Evolutionary conservation across 177 flowering plant species (phyloP).

Genomic region (Telopea speciosissima): DNA sequence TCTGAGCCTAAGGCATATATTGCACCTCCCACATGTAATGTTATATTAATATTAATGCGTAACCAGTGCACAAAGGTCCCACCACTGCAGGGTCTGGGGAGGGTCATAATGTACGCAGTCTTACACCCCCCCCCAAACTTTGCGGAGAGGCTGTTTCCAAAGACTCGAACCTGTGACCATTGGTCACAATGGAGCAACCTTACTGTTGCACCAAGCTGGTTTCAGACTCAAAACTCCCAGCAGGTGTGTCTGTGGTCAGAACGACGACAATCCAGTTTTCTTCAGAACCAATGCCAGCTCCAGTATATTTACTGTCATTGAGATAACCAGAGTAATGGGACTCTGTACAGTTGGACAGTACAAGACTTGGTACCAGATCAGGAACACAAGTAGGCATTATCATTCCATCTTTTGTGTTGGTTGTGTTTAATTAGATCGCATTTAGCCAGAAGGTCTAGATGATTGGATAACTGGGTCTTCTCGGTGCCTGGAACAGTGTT

Average conservation of each 20-base stretch:
- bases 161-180: too few species aligned
- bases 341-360: constrained; percentile 59
- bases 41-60: too few species aligned
- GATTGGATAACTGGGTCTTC: constrained; percentile 47
- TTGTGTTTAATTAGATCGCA: constrained; percentile 69
- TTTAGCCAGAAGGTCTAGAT: constrained; percentile 44
- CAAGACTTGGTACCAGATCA: constrained; percentile 39
- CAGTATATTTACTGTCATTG: constrained; percentile 54
- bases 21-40: too few species aligned
- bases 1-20: too few species aligned
- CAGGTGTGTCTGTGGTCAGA: constrained; percentile 47
- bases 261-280: constrained; percentile 76
- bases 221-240: constrained; percentile 38
- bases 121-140: too few species aligned
- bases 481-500: constrained; percentile 71
- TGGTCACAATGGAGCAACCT: too few species aligned
- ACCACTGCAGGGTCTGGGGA: too few species aligned
- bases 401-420: constrained; percentile 56
- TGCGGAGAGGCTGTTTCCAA: too few species aligned
- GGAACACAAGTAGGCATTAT: constrained; percentile 90
- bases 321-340: constrained; percentile 51
- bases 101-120: too few species aligned
- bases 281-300: constrained; percentile 60
- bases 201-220: constrained; percentile 13
- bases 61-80: too few species aligned